Evolutionary conservation across 805 yeast genomes (phyloP), one percentile per base, ranked within the genome.

Genomic region (Sugiyamaella americana): DNA sequence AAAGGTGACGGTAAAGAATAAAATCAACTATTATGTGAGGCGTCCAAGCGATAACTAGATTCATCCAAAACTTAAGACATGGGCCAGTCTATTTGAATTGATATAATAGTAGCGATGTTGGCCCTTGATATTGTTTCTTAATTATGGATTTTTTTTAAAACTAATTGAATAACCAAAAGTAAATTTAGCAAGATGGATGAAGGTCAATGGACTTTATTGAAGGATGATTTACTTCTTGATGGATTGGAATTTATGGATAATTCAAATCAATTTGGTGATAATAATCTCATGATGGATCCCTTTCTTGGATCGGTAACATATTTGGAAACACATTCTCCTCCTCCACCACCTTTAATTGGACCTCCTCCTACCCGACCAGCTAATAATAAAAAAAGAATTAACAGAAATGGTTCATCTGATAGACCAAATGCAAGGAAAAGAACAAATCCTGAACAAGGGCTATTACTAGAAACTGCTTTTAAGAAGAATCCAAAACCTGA

Each of bases 401-500:
- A 26, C 13, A 8, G 32, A 13, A 21, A 21, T 10, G 20, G 5
- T 6, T 18, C 37, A 6, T 8, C 10, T 13, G 20, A 35, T 11
- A 5, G 43, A 23, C 43, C 50, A 22, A 37, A 41, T 34, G 43
- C 58, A 1, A 41, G 64, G 4, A 57, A 59, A 38, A 54, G 67
- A 17, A 62, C 64, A 26, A 54, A 55, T 21, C 57, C 58, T 20
- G 60, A 63, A 41, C 66, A 64, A 47, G 57, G 62, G 5, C 83
- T 78, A 41, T 72, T 76, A 40, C 71, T 88, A 41, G 79, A 87
- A 41, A 67, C 70, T 16, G 89, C 84, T 56, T 88, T 86, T 63
- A 80, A 78, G 49, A 68, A 66, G 47, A 84, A 82, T 55, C 83
- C 85, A 32, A 87, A 84, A 53, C 96, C 96, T 1, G 74, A 76